Conservation (phyloP, 2,329 filamentous ascomycete genomes). For the Whalleya microplaca region DNA sequence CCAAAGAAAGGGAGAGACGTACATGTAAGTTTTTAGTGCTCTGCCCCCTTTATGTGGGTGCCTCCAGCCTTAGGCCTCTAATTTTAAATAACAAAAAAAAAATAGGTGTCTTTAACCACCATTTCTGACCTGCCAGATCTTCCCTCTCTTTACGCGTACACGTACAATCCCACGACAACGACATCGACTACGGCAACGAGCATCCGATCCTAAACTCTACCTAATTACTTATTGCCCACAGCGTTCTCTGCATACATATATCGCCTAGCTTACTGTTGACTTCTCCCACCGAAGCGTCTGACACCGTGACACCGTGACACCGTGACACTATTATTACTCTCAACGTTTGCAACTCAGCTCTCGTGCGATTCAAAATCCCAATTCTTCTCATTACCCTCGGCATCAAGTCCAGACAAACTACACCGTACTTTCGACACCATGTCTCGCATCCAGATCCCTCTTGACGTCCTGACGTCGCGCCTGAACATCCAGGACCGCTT, state of each 20-base stretch:
- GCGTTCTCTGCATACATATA: too few species aligned
- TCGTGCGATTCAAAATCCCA: too few species aligned
- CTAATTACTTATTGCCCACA: too few species aligned
- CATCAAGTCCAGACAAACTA: conserved; percentile 3
- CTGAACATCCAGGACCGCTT: conserved; percentile 87
- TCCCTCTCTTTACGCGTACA: too few species aligned
- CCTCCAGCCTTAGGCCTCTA: conserved; percentile 14
- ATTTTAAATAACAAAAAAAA: conserved; percentile 16
- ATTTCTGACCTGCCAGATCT: conserved; percentile 19
- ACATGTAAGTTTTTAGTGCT: conserved; percentile 20
- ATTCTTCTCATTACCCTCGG: neutral
- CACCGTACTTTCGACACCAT: conserved; percentile 51
- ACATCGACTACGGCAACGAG: too few species aligned
- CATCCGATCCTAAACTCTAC: too few species aligned
- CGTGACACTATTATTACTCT: too few species aligned
- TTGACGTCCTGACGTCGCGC: conserved; percentile 88
- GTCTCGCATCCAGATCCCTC: conserved; percentile 88
- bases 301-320: too few species aligned
- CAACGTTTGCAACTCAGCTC: too few species aligned
- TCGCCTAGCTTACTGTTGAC: too few species aligned
- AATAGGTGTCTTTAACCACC: conserved; percentile 3
- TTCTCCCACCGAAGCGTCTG: too few species aligned
- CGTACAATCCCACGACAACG: too few species aligned
- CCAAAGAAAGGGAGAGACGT: conserved; percentile 12
- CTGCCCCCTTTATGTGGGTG: conserved; percentile 25